Conservation (phyloP, 768 basidiomycete species). For the Suillus decipiens region DNA sequence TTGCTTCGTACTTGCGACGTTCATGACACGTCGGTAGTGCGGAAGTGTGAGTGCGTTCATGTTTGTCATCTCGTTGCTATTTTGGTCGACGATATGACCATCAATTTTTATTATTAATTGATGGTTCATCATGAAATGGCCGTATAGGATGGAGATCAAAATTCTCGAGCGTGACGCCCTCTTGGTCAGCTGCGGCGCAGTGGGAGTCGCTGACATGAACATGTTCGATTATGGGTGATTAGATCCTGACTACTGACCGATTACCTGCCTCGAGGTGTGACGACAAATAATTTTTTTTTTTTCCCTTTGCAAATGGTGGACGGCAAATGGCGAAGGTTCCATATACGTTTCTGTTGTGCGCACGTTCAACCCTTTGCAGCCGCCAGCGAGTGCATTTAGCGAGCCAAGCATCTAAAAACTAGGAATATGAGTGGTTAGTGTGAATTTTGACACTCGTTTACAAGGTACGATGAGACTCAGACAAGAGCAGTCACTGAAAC, state of each 20-base stretch:
- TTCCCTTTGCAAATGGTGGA: background rate
- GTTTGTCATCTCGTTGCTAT: background rate
- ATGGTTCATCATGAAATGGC: background rate
- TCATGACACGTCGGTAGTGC: background rate
- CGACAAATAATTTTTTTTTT: background rate
- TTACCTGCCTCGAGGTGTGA: background rate
- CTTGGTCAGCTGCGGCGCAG: background rate
- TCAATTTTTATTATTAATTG: background rate
- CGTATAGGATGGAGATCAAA: background rate
- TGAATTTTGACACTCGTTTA: background rate
- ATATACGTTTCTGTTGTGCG: background rate
- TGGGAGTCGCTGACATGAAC: background rate
- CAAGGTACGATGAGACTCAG: background rate
- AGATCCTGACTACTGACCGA: background rate
- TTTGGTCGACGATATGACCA: background rate
- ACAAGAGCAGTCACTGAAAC: no score
- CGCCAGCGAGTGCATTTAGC: background rate
- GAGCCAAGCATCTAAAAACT: background rate
- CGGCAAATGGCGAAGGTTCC: slow-evolving; percentile 1
- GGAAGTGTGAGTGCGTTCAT: background rate
- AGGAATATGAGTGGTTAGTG: background rate
- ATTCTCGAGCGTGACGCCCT: background rate
- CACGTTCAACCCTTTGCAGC: background rate
- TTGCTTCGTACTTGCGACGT: background rate
- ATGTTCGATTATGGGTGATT: background rate